Base-by-base conservation (phyloP, 2,329 filamentous ascomycete genomes). In the Didymella glomerata region DNA sequence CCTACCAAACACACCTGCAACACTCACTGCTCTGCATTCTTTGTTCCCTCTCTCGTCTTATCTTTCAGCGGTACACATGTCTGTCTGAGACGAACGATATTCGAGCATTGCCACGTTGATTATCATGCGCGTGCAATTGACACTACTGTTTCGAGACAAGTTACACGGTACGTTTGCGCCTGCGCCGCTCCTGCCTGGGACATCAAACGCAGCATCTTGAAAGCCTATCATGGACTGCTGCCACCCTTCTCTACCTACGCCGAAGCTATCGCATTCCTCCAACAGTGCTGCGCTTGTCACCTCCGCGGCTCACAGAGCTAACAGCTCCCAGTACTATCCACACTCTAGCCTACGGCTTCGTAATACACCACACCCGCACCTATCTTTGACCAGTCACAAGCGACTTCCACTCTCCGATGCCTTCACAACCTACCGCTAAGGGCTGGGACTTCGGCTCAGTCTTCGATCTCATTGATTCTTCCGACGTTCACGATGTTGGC, bases 381-480 rank as follows among this genome's bases (percentile, higher is more conserved):
- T 13, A n/a, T 34, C n/a, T 36, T 50, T 27, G 20, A 36, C 38
- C 27, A 34, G 32, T 27, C n/a, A 16, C 20, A 8, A 41, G 16
- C 24, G 42, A 47, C 49, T 10, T 38, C 18, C 38, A 45, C 20
- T 18, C 22, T 42, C 54, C 56, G 55, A 78, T 78, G 75, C 73
- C 72, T 62, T 71, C 72, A 44, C 68, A 71, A 56, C 72, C 74
- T 16, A 60, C 70, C 45, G 71, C 74, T 52, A 76, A 75, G 54
- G 72, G 77, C 42, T 83, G 81, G 81, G 79, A 81, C 68, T 79
- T 83, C 54, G 76, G 78, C 57, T 73, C 78, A n/a, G 79, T 78
- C 38, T 72, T 80, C 54, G 75, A 79, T 36, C 73, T 83, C 36
- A 75, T 80, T 64, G 71, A 70, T 36, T 60, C 57, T 14, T 69